Conservation (phyloP, 345 rosid genomes). For the Populus nigra region DNA sequence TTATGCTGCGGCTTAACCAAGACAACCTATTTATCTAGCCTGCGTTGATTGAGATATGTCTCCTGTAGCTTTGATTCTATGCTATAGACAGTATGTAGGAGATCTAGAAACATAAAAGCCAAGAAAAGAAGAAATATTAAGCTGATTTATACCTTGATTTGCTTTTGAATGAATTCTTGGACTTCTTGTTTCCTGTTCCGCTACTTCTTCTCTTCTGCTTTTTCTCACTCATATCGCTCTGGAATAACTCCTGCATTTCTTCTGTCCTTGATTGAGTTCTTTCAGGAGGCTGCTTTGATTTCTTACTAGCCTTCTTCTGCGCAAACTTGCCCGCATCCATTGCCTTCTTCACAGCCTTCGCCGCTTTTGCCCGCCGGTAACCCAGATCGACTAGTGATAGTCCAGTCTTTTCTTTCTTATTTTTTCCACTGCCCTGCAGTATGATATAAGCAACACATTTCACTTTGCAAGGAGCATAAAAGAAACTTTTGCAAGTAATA, state of each 20-base stretch:
- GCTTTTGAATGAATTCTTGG: constrained; percentile 85
- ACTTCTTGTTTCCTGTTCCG: constrained; percentile 44
- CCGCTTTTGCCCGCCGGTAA: constrained; percentile 84
- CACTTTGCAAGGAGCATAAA: constrained; percentile 1
- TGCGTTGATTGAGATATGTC: no score
- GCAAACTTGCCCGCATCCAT: constrained; percentile 63
- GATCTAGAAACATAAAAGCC: neutral
- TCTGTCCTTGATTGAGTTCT: constrained; percentile 59
- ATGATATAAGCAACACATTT: neutral
- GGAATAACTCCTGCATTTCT: constrained; percentile 81
- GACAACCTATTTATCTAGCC: no score
- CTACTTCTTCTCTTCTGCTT: constrained; percentile 53
- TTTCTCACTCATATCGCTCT: constrained; percentile 73
- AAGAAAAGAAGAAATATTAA: neutral
- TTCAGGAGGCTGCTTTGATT: constrained; percentile 40
- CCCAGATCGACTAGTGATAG: constrained; percentile 70
- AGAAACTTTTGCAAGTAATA: neutral
- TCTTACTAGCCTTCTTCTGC: constrained; percentile 42
- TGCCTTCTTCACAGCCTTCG: constrained; percentile 71
- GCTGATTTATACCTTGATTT: constrained; percentile 65
- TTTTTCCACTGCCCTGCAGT: constrained; percentile 48
- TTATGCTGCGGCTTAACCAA: neutral
- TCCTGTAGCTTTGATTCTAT: neutral
- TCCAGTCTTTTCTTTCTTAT: constrained; percentile 61
- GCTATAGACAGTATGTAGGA: no score